Evolutionary conservation across 345 rosid species (phyloP).

Genomic region (Conringia planisiliqua): DNA sequence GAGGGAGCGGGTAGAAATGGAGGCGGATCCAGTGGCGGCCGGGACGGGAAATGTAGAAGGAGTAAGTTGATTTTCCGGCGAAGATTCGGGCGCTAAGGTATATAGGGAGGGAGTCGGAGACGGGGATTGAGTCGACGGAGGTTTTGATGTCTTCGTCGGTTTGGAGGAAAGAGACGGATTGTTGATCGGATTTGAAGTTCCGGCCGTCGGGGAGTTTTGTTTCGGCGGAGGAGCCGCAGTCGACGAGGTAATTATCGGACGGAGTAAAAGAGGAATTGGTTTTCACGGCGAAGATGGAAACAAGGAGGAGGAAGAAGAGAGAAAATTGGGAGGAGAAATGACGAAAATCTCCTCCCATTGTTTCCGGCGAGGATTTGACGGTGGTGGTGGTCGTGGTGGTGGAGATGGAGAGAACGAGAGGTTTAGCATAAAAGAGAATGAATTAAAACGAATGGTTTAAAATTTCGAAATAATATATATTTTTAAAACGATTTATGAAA

Average conservation of each 20-base stretch:
- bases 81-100: slow-evolving; percentile 52
- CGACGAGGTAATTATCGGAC: slow-evolving; percentile 58
- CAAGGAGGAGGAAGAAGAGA: slow-evolving; percentile 24
- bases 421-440: slow-evolving; percentile 6
- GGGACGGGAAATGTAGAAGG: slow-evolving; percentile 43
- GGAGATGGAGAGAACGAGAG: slow-evolving; percentile 4
- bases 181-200: slow-evolving; percentile 61
- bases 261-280: slow-evolving; percentile 34
- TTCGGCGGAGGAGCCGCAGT: slow-evolving; percentile 67
- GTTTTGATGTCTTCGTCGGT: slow-evolving; percentile 50
- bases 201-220: slow-evolving; percentile 69
- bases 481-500: background rate
- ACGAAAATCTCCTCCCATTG: slow-evolving; percentile 41
- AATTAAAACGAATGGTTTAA: slow-evolving; percentile 6
- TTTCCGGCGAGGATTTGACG: slow-evolving; percentile 15
- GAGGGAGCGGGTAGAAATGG: slow-evolving; percentile 65
- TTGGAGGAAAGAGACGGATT: slow-evolving; percentile 42
- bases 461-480: slow-evolving; percentile 14
- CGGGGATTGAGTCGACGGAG: slow-evolving; percentile 44
- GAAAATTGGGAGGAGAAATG: slow-evolving; percentile 28
- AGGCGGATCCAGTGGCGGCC: slow-evolving; percentile 86
- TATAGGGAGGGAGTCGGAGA: slow-evolving; percentile 34
- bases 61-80: slow-evolving; percentile 40
- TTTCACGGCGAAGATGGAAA: background rate
- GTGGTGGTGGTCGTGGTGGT: background rate